phyloP scores from a whole-genome alignment of 1,284 basidiomycete genomes.

The Austropuccinia psidii region DNA sequence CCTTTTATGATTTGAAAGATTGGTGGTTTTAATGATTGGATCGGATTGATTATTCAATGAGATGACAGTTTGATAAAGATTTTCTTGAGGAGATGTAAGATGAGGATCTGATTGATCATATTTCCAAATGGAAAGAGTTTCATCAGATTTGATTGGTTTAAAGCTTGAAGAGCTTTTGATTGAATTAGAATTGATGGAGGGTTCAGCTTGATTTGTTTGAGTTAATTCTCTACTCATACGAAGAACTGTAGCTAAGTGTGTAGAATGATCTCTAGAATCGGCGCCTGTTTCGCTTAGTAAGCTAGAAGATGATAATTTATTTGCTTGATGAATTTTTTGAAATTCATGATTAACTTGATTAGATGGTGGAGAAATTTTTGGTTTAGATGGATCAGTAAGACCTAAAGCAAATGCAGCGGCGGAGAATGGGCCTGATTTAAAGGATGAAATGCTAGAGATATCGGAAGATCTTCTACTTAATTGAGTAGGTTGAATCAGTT shows the following conservation, averaged over 20 bases:
- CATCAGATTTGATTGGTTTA: too few relatives aligned
- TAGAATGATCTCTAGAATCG: neutral
- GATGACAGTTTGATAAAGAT: neutral
- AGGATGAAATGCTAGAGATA: neutral
- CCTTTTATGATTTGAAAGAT: conserved; percentile 11
- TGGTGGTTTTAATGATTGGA: neutral
- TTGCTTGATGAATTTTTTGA: neutral
- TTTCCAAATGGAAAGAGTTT: neutral
- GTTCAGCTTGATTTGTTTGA: neutral
- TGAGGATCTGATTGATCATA: neutral
- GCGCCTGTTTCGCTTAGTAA: conserved; percentile 8
- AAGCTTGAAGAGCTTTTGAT: too few relatives aligned
- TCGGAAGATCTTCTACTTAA: too few relatives aligned
- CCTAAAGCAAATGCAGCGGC: conserved; percentile 32
- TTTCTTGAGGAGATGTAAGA: neutral
- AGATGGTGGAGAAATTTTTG: neutral
- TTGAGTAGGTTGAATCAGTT: too few relatives aligned
- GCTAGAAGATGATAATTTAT: conserved; percentile 23
- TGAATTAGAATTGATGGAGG: too few relatives aligned
- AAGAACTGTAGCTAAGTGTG: conserved; percentile 23
- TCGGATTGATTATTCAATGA: neutral
- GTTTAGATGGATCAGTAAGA: conserved; percentile 7
- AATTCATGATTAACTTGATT: too few relatives aligned
- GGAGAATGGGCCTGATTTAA: conserved; percentile 33
- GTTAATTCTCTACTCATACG: conserved; percentile 34